Conservation (phyloP, 768 basidiomycete species). For the Suillus cothurnatus region DNA sequence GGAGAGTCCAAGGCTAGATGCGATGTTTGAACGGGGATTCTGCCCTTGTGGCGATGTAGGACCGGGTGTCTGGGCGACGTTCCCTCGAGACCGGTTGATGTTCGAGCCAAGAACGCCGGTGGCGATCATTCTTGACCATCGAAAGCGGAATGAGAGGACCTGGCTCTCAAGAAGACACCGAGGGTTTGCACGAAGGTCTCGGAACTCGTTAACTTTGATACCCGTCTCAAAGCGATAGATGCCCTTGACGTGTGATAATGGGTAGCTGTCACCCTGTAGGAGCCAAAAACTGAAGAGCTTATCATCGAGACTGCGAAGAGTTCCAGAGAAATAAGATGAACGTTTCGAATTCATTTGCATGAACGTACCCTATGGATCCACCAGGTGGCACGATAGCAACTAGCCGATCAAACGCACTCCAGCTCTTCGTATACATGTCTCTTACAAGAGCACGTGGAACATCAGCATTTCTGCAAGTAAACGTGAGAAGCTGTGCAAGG, state of each 20-base stretch:
- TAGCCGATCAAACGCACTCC: conserved; percentile 89
- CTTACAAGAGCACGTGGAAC: conserved; percentile 82
- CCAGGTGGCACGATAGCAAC: conserved; percentile 91
- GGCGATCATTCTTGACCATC: conserved; percentile 74
- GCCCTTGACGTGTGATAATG: conserved; percentile 79
- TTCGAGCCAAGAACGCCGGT: conserved; percentile 63
- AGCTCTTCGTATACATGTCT: conserved; percentile 91
- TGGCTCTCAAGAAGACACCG: conserved; percentile 85
- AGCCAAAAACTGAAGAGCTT: conserved; percentile 92
- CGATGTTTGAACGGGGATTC: conserved; percentile 21
- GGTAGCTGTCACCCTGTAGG: conserved; percentile 75
- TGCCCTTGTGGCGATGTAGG: conserved; percentile 23
- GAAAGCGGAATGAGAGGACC: conserved; percentile 77
- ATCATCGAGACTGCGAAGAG: conserved; percentile 70
- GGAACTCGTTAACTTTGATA: conserved; percentile 85
- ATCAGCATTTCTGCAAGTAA: conserved; percentile 67
- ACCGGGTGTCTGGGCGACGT: conserved; percentile 28
- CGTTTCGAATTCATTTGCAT: conserved; percentile 6
- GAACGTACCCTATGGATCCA: conserved; percentile 79
- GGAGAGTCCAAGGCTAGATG: conserved; percentile 56
- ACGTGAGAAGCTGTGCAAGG: conserved; percentile 3
- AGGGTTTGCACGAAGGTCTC: conserved; percentile 86
- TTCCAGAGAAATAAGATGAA: conserved; percentile 6
- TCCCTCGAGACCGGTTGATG: conserved; percentile 32
- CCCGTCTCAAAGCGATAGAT: conserved; percentile 89